Conservation (phyloP, 164 flowering plant species). For the Pachysandra terminalis region DNA sequence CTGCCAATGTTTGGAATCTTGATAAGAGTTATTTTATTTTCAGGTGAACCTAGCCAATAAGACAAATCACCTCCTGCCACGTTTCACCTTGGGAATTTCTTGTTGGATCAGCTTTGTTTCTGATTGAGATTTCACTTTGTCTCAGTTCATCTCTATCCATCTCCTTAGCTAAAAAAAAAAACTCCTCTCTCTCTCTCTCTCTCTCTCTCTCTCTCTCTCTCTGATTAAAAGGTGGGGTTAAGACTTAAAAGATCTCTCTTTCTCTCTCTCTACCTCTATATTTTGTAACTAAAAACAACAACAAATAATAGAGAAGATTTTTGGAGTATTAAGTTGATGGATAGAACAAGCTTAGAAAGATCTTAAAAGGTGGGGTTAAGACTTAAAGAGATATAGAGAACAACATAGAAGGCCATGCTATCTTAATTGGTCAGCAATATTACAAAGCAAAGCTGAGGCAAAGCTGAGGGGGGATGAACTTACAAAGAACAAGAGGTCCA, state of each 20-base stretch:
- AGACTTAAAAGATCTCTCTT: no score
- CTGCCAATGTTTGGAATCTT: background rate
- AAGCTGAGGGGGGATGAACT: conserved; percentile 68
- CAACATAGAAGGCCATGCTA: conserved; percentile 24
- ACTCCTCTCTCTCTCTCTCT: no score
- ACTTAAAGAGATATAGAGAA: background rate
- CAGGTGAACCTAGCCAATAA: conserved; percentile 42
- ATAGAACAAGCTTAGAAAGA: background rate
- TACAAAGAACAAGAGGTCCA: conserved; percentile 39
- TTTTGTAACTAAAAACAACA: background rate
- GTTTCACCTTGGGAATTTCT: conserved; percentile 27
- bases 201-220: background rate
- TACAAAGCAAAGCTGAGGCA: conserved; percentile 18
- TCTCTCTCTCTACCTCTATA: no score
- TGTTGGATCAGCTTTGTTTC: conserved; percentile 27
- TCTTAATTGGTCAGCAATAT: conserved; percentile 32
- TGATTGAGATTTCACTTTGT: no score
- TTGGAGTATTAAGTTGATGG: background rate
- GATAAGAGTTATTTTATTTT: no score
- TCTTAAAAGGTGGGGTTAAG: no score
- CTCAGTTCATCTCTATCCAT: conserved; percentile 26
- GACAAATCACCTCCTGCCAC: conserved; percentile 37
- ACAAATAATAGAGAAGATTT: background rate
- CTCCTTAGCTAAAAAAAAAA: no score
- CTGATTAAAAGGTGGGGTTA: no score